Conservation (phyloP, 768 basidiomycete genomes). For the Russula abietina region DNA sequence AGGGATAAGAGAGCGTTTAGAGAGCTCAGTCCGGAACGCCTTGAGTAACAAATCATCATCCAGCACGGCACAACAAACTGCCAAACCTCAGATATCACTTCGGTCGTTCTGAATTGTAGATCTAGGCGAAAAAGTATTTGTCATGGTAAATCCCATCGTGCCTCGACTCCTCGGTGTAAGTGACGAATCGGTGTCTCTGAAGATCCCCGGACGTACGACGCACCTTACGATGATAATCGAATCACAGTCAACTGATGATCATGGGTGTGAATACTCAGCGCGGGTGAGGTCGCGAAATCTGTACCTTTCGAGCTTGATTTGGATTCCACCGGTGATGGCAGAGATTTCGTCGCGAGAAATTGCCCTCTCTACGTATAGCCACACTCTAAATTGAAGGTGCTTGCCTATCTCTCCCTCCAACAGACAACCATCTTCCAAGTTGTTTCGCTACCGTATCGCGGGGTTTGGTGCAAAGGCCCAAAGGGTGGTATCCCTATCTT, state of each 20-base stretch:
- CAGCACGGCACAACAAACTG: conserved; percentile 1
- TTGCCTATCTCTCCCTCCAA: neutral
- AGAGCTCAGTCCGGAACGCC: conserved; percentile 20
- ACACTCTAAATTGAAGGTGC: neutral
- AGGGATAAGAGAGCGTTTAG: conserved; percentile 19
- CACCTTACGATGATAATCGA: neutral
- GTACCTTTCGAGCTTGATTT: neutral
- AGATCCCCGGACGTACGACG: neutral
- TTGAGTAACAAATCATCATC: conserved; percentile 13
- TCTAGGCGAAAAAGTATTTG: conserved; percentile 4
- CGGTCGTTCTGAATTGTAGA: conserved; percentile 21
- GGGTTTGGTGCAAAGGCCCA: neutral
- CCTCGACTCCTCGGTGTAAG: neutral
- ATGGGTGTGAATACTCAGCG: neutral
- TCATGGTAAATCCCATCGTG: conserved; percentile 1
- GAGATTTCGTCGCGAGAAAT: neutral
- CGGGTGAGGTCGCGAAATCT: neutral
- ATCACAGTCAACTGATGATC: neutral
- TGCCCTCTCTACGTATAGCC: neutral
- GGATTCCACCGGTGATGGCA: neutral
- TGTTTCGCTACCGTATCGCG: neutral
- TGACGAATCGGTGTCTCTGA: conserved; percentile 2
- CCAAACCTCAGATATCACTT: conserved; percentile 25
- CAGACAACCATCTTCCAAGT: neutral
- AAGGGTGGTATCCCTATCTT: neutral